These are phyloP conservation scores for Penicillium turbatum DNA, from an alignment of 495 filamentous ascomycete species.

Conservation along the genomic window DNA sequence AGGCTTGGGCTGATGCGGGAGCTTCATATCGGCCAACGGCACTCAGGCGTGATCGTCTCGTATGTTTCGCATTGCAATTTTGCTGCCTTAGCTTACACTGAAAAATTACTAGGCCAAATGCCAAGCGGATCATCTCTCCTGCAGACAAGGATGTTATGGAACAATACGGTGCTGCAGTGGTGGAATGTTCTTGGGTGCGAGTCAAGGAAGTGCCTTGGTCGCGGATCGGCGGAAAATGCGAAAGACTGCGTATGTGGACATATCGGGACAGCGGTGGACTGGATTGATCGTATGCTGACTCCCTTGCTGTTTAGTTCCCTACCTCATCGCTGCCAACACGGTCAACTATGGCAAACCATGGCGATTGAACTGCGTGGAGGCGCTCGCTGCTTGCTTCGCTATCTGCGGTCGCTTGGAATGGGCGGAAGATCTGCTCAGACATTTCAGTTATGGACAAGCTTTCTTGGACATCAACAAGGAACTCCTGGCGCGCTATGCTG, in stretches of 20 bases:
- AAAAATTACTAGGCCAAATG: conserved; percentile 63
- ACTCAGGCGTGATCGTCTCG: conserved; percentile 86
- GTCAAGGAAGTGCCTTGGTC: conserved; percentile 86
- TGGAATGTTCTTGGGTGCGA: conserved; percentile 95
- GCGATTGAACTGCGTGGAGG: conserved; percentile 93
- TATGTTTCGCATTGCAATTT: conserved; percentile 30
- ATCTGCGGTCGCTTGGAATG: conserved; percentile 91
- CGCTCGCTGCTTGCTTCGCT: conserved; percentile 82
- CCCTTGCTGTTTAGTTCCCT: conserved; percentile 55
- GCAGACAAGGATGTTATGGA: conserved; percentile 77
- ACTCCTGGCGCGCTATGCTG: conserved; percentile 78
- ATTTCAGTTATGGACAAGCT: conserved; percentile 81
- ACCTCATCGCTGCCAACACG: conserved; percentile 91
- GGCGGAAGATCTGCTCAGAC: conserved; percentile 74
- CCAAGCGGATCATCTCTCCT: conserved; percentile 75
- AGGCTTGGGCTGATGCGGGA: conserved; percentile 89
- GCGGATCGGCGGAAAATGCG: conserved; percentile 91
- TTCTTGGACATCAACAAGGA: conserved; percentile 86
- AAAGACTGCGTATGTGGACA: conserved; percentile 59
- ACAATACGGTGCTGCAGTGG: conserved; percentile 87
- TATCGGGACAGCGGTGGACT: background rate
- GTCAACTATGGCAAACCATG: conserved; percentile 97
- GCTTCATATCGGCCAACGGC: conserved; percentile 84
- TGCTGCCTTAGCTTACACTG: conserved; percentile 6
- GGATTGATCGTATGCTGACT: conserved; percentile 7